Evolutionary conservation across 257 asterid species (phyloP).

Genomic region (Fraxinus cuspidata): DNA sequence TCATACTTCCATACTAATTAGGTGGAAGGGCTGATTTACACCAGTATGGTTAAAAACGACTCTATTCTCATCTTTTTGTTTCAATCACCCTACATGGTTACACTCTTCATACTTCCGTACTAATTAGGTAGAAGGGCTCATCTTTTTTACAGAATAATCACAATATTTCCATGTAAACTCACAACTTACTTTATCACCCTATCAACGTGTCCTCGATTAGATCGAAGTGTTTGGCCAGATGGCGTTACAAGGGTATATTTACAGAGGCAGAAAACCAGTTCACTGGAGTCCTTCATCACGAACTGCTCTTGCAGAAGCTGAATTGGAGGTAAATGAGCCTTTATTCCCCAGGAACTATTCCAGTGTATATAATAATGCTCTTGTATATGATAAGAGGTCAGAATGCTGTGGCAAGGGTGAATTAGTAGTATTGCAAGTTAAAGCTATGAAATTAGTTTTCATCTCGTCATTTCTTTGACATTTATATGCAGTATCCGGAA

Average conservation of each 20-base stretch:
- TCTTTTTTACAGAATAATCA: constrained; percentile 11
- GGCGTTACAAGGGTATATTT: constrained; percentile 86
- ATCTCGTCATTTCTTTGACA: constrained; percentile 21
- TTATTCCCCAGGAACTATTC: constrained; percentile 15
- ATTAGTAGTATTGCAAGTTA: constrained; percentile 22
- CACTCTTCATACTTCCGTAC: neutral
- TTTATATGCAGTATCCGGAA: constrained; percentile 82
- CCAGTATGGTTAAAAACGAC: constrained; percentile 1
- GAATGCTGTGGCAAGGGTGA: constrained; percentile 1
- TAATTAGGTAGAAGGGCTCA: neutral
- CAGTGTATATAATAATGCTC: neutral
- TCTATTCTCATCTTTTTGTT: neutral
- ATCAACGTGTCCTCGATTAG: constrained; percentile 43
- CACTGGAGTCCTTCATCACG: constrained; percentile 99
- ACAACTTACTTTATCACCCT: constrained; percentile 17
- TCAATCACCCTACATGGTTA: neutral
- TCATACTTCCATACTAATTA: neutral
- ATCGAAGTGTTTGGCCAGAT: constrained; percentile 95
- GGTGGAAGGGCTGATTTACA: constrained; percentile 15
- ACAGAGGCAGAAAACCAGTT: constrained; percentile 96
- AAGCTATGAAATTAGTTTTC: constrained; percentile 20
- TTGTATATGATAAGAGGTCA: constrained; percentile 10
- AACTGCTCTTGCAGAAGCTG: constrained; percentile 99
- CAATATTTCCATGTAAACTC: constrained; percentile 24
- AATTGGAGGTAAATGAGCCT: constrained; percentile 71